Base-by-base conservation (phyloP, 148 eudicot species). In the Rhododendron vialii region DNA sequence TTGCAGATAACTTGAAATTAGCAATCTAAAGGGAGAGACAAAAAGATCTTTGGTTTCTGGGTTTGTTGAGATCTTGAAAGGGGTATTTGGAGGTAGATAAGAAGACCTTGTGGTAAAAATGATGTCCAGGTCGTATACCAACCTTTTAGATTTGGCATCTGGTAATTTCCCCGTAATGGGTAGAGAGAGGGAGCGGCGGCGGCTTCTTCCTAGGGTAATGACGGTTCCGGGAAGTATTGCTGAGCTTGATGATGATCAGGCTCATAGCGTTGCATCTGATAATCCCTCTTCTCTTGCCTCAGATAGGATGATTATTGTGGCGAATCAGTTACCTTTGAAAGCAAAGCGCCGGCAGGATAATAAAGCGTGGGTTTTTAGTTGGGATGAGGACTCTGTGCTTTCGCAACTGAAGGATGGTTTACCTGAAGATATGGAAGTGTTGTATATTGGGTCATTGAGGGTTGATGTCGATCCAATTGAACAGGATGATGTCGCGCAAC, bases 101-200 rank as follows among this genome's bases (percentile, higher is more conserved):
- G 20, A 71, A 5, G 76, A 71, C 14, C 33, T 33, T 71, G 77
- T 7, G 5, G 86, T 45, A 86, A 90, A 85, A 43, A 90, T 90
- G 92, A 84, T 84, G 80, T 90, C 92, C 26, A 90, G 85, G 81
- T 90, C 92, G 41, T 90, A 90, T 87, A 88, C 90, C 33, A 90
- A 88, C 83, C 86, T 90, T 15, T 87, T 90, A 51, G 92, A 90
- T 30, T 83, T 90, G 78, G 92, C 92, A 2, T 67, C 92, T 15
- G 92, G 92, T 74, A 88, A 87, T 86, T 88, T 90, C 81, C 90
- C 89, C 3, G 79, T 89, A 35, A 41, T 88, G 88, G 92, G 88
- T 47, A 59, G 88, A 65, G 90, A 89, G 85, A 36, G 84, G 83
- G 91, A 90, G 35, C 78, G 84, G 71, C 78, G 77, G 85, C 65